Percentiles rank a stretch among this genome's conserved stretches.
phyloP scores from a whole-genome alignment of 2,329 filamentous ascomycete species.

The Cadophora sp. region DNA sequence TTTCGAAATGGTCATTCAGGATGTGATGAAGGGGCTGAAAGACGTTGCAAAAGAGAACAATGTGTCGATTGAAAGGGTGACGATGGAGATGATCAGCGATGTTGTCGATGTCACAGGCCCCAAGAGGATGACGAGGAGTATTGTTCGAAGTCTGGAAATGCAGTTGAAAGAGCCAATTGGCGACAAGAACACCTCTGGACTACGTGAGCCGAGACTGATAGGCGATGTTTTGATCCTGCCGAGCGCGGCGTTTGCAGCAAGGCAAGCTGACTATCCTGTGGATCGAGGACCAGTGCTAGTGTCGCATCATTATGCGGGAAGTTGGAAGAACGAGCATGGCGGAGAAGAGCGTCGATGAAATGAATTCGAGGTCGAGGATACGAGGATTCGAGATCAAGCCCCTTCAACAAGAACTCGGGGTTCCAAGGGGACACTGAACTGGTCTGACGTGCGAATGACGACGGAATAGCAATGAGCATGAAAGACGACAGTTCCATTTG shows the following conservation, averaged over 20 bases:
- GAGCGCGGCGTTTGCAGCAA: conserved; percentile 28
- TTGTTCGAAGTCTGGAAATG: conserved; percentile 39
- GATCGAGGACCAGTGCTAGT: conserved; percentile 29
- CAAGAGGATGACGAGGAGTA: conserved; percentile 38
- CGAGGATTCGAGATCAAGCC: neutral
- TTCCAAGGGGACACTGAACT: neutral
- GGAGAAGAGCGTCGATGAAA: conserved; percentile 21
- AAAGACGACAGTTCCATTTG: neutral
- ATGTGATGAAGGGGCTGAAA: conserved; percentile 38
- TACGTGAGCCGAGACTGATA: conserved; percentile 41
- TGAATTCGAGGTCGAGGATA: neutral
- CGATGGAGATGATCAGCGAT: conserved; percentile 38
- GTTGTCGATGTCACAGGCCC: conserved; percentile 44
- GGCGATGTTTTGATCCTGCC: conserved; percentile 41
- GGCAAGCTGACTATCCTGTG: conserved; percentile 17
- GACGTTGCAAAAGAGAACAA: conserved; percentile 29
- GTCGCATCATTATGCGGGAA: conserved; percentile 34
- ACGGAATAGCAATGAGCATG: neutral
- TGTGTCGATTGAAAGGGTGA: conserved; percentile 32
- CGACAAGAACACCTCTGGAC: conserved; percentile 32
- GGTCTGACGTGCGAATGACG: neutral
- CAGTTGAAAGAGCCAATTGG: conserved; percentile 31
- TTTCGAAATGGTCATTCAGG: conserved; percentile 40
- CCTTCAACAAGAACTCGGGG: neutral
- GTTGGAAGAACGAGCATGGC: conserved; percentile 33